phyloP scores from a whole-genome alignment of 768 basidiomycete genomes.

The Mycena leptocephala region DNA sequence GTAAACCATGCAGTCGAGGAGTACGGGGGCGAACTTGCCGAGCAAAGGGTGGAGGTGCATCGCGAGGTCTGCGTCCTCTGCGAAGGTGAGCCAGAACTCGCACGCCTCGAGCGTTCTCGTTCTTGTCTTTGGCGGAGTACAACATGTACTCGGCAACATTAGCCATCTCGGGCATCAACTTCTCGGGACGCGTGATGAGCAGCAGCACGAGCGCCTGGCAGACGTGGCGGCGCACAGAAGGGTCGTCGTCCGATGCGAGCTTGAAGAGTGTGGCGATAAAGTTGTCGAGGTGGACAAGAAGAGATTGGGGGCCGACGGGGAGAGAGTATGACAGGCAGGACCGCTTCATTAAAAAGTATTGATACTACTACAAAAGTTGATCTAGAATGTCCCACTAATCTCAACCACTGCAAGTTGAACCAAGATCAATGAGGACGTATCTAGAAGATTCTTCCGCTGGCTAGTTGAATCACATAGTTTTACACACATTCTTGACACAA shows the following conservation, averaged over 20 bases:
- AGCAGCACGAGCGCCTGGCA: too few species aligned
- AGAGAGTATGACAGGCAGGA: too few species aligned
- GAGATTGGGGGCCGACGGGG: too few species aligned
- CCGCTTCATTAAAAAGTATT: too few species aligned
- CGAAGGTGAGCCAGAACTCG: conserved; percentile 99
- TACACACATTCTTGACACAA: background rate
- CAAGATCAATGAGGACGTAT: background rate
- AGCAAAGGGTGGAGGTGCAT: conserved; percentile 90
- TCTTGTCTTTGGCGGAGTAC: conserved; percentile 97
- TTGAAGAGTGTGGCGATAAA: too few species aligned
- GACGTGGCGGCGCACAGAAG: too few species aligned
- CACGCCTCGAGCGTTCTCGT: conserved; percentile 97
- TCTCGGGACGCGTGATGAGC: too few species aligned
- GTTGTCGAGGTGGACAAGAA: too few species aligned
- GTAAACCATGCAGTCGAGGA: conserved; percentile 98
- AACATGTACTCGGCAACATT: conserved; percentile 99
- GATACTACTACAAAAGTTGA: too few species aligned
- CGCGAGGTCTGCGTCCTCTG: conserved; percentile 92
- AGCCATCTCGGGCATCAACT: conserved; percentile 95
- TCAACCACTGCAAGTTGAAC: background rate
- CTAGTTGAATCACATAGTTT: background rate
- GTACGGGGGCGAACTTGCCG: conserved; percentile 92
- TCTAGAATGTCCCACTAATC: too few species aligned
- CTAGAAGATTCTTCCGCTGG: background rate
- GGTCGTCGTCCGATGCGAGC: too few species aligned